Conservation (phyloP, 106 monocot species). For the Apostasia ramifera region DNA sequence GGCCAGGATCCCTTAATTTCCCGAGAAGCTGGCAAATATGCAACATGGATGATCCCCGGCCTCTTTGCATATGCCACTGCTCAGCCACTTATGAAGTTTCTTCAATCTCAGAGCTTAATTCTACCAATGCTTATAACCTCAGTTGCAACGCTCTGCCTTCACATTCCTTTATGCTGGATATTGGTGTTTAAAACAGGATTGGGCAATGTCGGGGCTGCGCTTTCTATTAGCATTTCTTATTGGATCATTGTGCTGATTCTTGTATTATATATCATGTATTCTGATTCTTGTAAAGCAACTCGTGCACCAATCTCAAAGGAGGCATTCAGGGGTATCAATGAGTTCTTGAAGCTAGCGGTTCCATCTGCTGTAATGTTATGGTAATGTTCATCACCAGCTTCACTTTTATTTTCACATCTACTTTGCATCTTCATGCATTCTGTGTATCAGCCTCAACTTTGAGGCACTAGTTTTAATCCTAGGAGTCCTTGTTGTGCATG, state of each 20-base stretch:
- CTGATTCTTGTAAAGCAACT: conserved; percentile 43
- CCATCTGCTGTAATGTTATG: conserved; percentile 72
- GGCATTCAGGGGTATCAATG: conserved; percentile 33
- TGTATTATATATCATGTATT: conserved; percentile 53
- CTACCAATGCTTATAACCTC: conserved; percentile 46
- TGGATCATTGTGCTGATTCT: conserved; percentile 63
- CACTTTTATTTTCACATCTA: neutral
- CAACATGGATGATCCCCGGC: conserved; percentile 39
- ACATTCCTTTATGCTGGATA: conserved; percentile 63
- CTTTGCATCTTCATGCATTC: too few species aligned
- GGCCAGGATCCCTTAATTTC: conserved; percentile 61
- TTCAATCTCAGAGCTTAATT: conserved; percentile 59
- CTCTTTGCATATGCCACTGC: conserved; percentile 37
- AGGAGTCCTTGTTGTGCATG: too few species aligned
- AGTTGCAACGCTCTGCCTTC: conserved; percentile 28
- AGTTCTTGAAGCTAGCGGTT: conserved; percentile 47
- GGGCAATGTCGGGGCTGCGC: conserved; percentile 59
- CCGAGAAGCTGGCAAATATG: conserved; percentile 42
- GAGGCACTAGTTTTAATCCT: too few species aligned
- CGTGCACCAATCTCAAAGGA: conserved; percentile 45
- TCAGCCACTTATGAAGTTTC: conserved; percentile 55
- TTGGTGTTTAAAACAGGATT: conserved; percentile 58
- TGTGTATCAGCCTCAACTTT: too few species aligned
- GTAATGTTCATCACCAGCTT: conserved; percentile 19
- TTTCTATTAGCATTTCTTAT: conserved; percentile 60